Percentiles rank a stretch among this genome's conserved stretches.
Conservation (phyloP, 2,329 filamentous ascomycete species). For the Cladosporium sp. region DNA sequence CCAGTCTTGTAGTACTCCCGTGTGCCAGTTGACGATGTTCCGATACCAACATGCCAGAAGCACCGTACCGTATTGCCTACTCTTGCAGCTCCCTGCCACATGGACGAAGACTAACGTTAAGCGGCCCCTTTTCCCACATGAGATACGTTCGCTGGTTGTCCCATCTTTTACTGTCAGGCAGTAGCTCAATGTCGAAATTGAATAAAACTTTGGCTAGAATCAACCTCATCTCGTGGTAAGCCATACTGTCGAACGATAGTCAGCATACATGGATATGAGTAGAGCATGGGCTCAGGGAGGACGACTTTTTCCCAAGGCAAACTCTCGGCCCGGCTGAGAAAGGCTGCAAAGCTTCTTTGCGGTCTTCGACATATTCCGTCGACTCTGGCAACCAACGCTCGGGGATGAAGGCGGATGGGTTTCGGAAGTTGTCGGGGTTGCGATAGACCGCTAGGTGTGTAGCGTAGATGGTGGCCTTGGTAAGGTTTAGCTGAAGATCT, state of each 20-base stretch:
- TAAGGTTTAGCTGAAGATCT: neutral
- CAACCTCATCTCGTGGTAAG: constrained; percentile 34
- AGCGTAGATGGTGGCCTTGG: constrained; percentile 8
- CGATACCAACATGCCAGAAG: too few species aligned
- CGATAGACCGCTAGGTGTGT: constrained; percentile 23
- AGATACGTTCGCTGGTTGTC: neutral
- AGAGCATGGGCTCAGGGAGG: neutral
- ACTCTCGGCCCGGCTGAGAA: constrained; percentile 34
- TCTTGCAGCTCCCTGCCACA: too few species aligned
- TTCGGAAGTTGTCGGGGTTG: constrained; percentile 26
- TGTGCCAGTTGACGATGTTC: too few species aligned
- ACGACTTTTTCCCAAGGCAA: constrained; percentile 32
- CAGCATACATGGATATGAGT: neutral
- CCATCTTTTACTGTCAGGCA: neutral
- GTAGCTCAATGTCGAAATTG: constrained; percentile 31
- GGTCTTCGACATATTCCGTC: constrained; percentile 18
- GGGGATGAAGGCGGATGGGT: constrained; percentile 29
- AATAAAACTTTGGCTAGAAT: constrained; percentile 36
- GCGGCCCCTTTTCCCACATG: neutral
- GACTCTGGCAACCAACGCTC: constrained; percentile 37
- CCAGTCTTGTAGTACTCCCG: too few species aligned
- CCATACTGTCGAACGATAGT: constrained; percentile 17
- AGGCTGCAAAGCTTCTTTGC: constrained; percentile 26
- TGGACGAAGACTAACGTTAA: neutral
- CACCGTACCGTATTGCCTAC: too few species aligned